Base-by-base conservation (phyloP, 805 yeast species). In the Kodamaea kaohsiungensis region DNA sequence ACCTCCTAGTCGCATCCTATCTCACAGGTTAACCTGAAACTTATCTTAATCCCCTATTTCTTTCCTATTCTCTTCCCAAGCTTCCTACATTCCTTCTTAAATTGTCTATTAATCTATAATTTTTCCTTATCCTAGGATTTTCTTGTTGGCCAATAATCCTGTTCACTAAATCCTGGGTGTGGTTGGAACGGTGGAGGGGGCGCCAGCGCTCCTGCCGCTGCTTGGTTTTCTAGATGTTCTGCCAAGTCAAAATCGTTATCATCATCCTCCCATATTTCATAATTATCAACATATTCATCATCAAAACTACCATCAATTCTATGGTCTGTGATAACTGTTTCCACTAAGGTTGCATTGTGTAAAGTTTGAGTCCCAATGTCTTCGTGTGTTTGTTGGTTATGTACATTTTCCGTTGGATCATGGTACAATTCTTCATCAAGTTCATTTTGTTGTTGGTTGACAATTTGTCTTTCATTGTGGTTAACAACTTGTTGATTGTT, bases 161-260 rank as follows among this genome's bases (percentile, higher is more conserved):
- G 79, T 7, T 53, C 53, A 13, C 61, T 60, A 59, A 73, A 81
- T 2, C 84, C 83, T 0, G 82, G 78, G 53, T 71, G 73, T 4
- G 76, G 74, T 45, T 68, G 68, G 59, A 81, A 81, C 1, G 75
- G 70, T 10, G 83, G 82, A 0, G 79, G 81, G 18, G 58, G 62
- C 10, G 51, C 62, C 27, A 48, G 50, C 33, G 17, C 46, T 2
- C 33, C 43, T 15, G 55, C 48, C 4, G 42, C 43, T 22, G 43
- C 46, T 33, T 48, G 51, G 47, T 46, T 46, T n/a, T 45, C 43
- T 19, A 40, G 16, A 16, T 51, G 48, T 45, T 52, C 39, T 7
- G 18, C 53, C 45, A 47, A 40, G 37, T 53, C 48, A 46, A 51
- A 43, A 16, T 51, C 57, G 15, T 52, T 43, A 12, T 56, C 60